These are phyloP conservation scores for Hypomontagnella submonticulosa DNA, from an alignment of 495 filamentous ascomycete species.

Conservation along the genomic window DNA sequence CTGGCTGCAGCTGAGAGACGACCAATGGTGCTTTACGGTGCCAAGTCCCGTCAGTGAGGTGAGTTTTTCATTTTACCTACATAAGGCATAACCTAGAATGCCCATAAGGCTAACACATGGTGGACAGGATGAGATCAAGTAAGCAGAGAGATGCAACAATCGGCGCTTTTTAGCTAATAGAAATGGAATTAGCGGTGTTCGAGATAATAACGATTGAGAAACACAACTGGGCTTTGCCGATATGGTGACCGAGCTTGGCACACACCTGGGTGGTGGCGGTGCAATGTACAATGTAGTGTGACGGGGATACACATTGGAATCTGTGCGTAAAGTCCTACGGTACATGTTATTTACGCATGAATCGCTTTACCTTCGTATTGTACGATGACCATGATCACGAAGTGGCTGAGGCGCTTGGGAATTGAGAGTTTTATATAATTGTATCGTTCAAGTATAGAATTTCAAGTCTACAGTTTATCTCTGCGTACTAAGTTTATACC, in stretches of 20 bases:
- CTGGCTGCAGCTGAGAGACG: constrained; percentile 48
- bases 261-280: not conserved
- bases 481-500: not conserved
- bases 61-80: constrained; percentile 10
- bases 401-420: too few relatives aligned
- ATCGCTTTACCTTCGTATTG: too few relatives aligned
- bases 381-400: too few relatives aligned
- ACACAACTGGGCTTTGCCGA: not conserved
- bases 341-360: too few relatives aligned
- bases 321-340: too few relatives aligned
- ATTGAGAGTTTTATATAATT: too few relatives aligned
- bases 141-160: constrained; percentile 12
- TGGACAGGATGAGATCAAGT: constrained; percentile 47
- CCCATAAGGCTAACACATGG: constrained; percentile 8
- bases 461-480: too few relatives aligned
- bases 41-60: constrained; percentile 49
- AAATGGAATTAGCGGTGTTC: constrained; percentile 24
- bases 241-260: not conserved
- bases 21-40: constrained; percentile 52
- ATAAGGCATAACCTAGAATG: not conserved
- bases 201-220: constrained; percentile 32
- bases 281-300: too few relatives aligned
- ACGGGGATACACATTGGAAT: too few relatives aligned
- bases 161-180: constrained; percentile 4
- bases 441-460: not conserved